Conservation (phyloP, 2,329 filamentous ascomycete species). For the Trematosphaeria pertusa region DNA sequence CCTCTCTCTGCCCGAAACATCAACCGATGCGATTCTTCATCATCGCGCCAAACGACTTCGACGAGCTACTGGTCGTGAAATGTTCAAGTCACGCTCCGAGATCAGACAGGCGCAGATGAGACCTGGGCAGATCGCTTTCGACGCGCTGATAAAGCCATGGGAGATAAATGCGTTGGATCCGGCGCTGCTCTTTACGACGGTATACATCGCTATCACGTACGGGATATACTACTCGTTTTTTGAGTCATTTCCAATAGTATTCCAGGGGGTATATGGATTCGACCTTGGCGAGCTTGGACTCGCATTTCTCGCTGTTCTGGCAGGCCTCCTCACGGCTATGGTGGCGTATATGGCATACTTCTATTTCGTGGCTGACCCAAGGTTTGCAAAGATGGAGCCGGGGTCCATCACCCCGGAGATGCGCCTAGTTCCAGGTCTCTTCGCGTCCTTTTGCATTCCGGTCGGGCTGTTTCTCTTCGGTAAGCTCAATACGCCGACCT, state of each 20-base stretch:
- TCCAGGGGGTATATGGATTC: conserved; percentile 7
- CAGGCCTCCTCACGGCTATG: conserved; percentile 1
- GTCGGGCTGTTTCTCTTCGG: conserved; percentile 11
- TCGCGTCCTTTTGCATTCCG: conserved; percentile 1
- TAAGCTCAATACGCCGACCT: conserved; percentile 5
- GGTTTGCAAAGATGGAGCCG: background rate
- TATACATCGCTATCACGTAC: conserved; percentile 22
- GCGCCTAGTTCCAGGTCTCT: conserved; percentile 5
- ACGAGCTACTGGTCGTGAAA: conserved; percentile 56
- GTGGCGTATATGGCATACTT: background rate
- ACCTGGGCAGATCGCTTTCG: conserved; percentile 51
- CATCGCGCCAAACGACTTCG: conserved; percentile 29
- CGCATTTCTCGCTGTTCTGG: conserved; percentile 5
- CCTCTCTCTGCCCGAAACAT: conserved; percentile 31
- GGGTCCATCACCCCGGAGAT: conserved; percentile 1
- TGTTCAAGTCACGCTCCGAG: conserved; percentile 67
- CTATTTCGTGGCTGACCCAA: background rate
- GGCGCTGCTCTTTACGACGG: conserved; percentile 24
- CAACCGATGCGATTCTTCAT: conserved; percentile 25
- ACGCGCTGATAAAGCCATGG: conserved; percentile 48
- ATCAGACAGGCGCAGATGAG: conserved; percentile 65
- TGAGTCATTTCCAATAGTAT: conserved; percentile 17
- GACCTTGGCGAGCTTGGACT: conserved; percentile 7
- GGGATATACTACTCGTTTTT: conserved; percentile 22
- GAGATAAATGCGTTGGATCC: conserved; percentile 51